Evolutionary conservation across 2,329 filamentous ascomycete species (phyloP).

Genomic region (Corynespora cassiicola): DNA sequence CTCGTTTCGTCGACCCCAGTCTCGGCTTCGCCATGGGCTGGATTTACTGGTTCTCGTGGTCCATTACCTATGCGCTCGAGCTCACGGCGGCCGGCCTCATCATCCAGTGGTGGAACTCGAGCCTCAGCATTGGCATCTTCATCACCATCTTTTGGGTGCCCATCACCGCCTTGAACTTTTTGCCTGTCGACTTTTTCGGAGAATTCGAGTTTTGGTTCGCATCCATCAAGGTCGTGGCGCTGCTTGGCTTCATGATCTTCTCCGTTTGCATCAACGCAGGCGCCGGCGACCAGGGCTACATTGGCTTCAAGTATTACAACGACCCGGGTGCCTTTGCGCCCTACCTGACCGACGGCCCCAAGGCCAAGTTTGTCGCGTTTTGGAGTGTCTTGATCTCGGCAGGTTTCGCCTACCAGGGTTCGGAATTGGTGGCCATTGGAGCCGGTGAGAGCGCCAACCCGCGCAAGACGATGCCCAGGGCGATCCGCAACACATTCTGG

Average conservation of each 20-base stretch:
- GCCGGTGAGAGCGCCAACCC: conserved; percentile 79
- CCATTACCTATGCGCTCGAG: conserved; percentile 75
- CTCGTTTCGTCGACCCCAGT: conserved; percentile 75
- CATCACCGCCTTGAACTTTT: conserved; percentile 72
- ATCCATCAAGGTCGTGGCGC: conserved; percentile 76
- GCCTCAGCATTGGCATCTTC: conserved; percentile 72
- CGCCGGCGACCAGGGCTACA: conserved; percentile 70
- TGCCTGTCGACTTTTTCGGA: conserved; percentile 76
- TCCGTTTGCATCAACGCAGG: conserved; percentile 77
- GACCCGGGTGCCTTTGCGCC: conserved; percentile 72
- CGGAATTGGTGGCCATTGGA: conserved; percentile 79
- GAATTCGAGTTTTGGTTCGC: conserved; percentile 83
- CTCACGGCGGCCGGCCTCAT: conserved; percentile 75
- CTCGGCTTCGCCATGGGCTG: conserved; percentile 81
- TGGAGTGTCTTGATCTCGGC: conserved; percentile 73
- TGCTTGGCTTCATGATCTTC: conserved; percentile 78
- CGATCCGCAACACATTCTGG: conserved; percentile 78
- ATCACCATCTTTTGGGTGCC: conserved; percentile 75
- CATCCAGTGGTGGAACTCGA: conserved; percentile 74
- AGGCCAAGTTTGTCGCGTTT: conserved; percentile 71
- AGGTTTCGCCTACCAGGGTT: conserved; percentile 74
- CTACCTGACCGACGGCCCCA: conserved; percentile 65
- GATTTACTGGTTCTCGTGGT: conserved; percentile 84
- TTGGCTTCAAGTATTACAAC: conserved; percentile 77
- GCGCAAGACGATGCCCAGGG: conserved; percentile 72